Base-by-base conservation (phyloP, 495 filamentous ascomycete species). In the Bathelium albidoporum region DNA sequence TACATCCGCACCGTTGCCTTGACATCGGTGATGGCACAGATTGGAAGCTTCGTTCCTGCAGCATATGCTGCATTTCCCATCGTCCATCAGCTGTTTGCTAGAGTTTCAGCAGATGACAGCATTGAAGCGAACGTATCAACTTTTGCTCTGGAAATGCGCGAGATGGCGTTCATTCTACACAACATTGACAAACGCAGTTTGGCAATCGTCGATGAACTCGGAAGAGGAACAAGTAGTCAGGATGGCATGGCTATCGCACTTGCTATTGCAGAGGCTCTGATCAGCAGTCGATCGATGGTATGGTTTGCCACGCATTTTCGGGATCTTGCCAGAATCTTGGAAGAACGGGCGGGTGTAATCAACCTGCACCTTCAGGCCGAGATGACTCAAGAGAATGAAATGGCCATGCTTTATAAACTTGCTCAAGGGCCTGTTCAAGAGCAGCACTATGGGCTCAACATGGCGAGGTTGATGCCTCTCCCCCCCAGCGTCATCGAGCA, bases 231-330 rank as follows among this genome's bases (percentile, higher is more conserved):
- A 12, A 93, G 90, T 71, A 90, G 88, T 0, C 82, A 85, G 49
- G 95, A 97, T 72, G 94, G 95, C 0, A 77, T 96, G 12, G 86
- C 89, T 16, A 89, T 97, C 69, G 91, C 94, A n/a, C 72, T 96
- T 55, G 86, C 90, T 26, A 87, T 97, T 69, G 84, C 90, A 2
- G 94, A 97, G 77, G 88, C 89, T 1, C 76, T 98, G 20, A 81
- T 98, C 11, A 79, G 89, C 34, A 92, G 83, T 62, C 79, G 82
- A 60, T 73, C 90, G 0, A 75, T 90, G 1, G 83, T 97, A 5
- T 96, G 91, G 86, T 98, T 97, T 71, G 90, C 85, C 24, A 97
- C 94, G 0, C 94, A 98, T 71, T 97, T 97, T 69, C 81, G 81
- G 41, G 88, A 95, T 68, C 79, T 98, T 4, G 87, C 90, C 0